Evolutionary conservation across 768 basidiomycete species (phyloP).

Genomic region (Termitomyces sp.): DNA sequence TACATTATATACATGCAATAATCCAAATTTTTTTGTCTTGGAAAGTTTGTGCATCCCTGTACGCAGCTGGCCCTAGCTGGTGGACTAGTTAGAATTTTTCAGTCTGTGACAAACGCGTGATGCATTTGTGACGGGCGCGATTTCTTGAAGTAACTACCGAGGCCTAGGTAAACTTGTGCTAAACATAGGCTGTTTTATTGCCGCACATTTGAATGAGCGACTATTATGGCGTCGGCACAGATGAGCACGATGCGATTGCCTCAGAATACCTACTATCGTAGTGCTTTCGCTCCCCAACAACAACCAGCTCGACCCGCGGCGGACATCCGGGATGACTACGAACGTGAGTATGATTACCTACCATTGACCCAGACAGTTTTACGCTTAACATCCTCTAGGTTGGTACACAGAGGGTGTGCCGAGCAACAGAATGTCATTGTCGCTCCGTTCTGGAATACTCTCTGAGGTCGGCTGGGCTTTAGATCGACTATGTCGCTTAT

Average conservation of each 20-base stretch:
- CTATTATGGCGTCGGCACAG: constrained; percentile 8
- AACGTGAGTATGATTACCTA: constrained; percentile 41
- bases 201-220: neutral
- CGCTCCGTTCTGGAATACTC: constrained; percentile 77
- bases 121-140: constrained; percentile 18
- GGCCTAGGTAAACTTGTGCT: too few species aligned
- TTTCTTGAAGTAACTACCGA: constrained; percentile 4
- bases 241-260: constrained; percentile 9
- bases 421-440: constrained; percentile 87
- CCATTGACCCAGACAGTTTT: neutral
- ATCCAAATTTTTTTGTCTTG: neutral
- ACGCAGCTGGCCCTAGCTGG: too few species aligned
- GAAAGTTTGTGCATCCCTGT: too few species aligned
- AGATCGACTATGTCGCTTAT: constrained; percentile 77
- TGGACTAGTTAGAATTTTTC: neutral
- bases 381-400: constrained; percentile 34
- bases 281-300: constrained; percentile 19
- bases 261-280: constrained; percentile 23
- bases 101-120: constrained; percentile 9
- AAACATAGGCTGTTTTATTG: neutral
- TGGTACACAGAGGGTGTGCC: constrained; percentile 82
- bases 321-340: constrained; percentile 68
- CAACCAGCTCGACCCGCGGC: constrained; percentile 24
- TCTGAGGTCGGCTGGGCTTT: constrained; percentile 87
- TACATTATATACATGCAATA: neutral